Conservation (phyloP, 2,329 filamentous ascomycete genomes). For the Thelonectria rubi region DNA sequence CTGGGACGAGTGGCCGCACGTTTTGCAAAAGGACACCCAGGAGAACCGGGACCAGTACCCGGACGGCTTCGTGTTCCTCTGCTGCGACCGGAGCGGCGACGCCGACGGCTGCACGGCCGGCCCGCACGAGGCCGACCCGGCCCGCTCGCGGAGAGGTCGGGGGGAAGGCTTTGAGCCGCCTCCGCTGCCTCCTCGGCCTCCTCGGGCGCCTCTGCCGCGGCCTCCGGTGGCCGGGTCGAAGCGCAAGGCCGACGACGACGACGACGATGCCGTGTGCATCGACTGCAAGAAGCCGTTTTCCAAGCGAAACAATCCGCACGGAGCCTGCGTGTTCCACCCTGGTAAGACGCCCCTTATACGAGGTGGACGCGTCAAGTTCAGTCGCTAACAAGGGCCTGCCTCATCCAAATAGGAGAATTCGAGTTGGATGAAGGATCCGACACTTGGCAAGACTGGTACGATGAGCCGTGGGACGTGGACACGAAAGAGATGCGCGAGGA, state of each 20-base stretch:
- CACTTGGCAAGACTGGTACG: background rate
- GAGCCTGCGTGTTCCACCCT: background rate
- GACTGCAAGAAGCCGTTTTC: background rate
- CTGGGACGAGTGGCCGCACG: constrained; percentile 31
- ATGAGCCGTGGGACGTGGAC: background rate
- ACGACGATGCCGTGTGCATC: background rate
- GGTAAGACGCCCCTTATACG: too few relatives aligned
- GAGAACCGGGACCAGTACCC: constrained; percentile 24
- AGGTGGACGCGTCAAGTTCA: too few relatives aligned
- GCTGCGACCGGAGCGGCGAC: constrained; percentile 27
- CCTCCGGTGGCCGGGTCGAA: background rate
- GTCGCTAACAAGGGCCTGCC: background rate
- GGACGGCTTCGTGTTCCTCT: constrained; percentile 36
- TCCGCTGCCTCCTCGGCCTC: too few relatives aligned
- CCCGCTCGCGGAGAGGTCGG: constrained; percentile 15
- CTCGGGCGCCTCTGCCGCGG: background rate
- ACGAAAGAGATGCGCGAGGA: background rate
- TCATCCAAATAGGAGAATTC: background rate
- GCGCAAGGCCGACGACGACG: background rate
- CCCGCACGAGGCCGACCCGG: constrained; percentile 29
- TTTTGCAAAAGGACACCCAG: constrained; percentile 23
- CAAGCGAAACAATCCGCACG: background rate
- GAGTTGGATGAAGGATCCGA: background rate
- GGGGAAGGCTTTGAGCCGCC: background rate
- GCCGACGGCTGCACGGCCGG: constrained; percentile 25